Conservation (phyloP, 2,329 filamentous ascomycete species). For the Fonsecaea multimorphosa region DNA sequence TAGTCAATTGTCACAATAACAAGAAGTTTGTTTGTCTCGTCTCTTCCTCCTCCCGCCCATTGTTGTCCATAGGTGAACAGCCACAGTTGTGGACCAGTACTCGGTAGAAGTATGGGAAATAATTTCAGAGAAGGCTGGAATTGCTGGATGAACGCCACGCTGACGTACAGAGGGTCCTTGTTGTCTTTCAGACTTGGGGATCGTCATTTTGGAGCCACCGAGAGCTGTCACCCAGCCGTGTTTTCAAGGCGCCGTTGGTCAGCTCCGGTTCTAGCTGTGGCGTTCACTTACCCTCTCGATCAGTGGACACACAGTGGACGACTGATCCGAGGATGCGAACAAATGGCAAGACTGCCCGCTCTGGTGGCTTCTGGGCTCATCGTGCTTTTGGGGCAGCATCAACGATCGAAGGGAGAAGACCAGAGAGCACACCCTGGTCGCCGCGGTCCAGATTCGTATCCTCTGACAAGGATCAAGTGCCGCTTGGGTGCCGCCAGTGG, state of each 20-base stretch:
- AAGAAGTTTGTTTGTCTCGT: neutral
- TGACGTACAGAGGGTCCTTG: slow-evolving; percentile 19
- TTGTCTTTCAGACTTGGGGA: neutral
- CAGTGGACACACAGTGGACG: neutral
- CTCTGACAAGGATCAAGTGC: slow-evolving; percentile 12
- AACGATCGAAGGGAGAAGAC: slow-evolving; percentile 9
- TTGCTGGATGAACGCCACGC: slow-evolving; percentile 11
- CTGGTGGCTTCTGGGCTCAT: slow-evolving; percentile 10
- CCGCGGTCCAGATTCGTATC: slow-evolving; percentile 18
- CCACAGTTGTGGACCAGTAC: neutral
- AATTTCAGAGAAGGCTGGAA: slow-evolving; percentile 13
- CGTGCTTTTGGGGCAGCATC: slow-evolving; percentile 13
- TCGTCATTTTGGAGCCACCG: too few relatives aligned
- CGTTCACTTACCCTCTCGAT: slow-evolving; percentile 2
- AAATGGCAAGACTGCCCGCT: slow-evolving; percentile 19
- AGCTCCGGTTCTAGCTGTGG: slow-evolving; percentile 7
- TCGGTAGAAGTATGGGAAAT: neutral
- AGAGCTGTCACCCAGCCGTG: neutral
- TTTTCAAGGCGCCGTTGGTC: slow-evolving; percentile 4
- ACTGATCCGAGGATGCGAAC: slow-evolving; percentile 7
- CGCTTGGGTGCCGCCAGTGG: too few relatives aligned
- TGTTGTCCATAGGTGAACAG: neutral
- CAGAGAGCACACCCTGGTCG: slow-evolving; percentile 18
- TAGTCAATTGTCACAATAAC: neutral
- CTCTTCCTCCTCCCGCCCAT: slow-evolving; percentile 5